Base-by-base conservation (phyloP, 2,329 filamentous ascomycete genomes). In the Colletotrichum plurivorum region DNA sequence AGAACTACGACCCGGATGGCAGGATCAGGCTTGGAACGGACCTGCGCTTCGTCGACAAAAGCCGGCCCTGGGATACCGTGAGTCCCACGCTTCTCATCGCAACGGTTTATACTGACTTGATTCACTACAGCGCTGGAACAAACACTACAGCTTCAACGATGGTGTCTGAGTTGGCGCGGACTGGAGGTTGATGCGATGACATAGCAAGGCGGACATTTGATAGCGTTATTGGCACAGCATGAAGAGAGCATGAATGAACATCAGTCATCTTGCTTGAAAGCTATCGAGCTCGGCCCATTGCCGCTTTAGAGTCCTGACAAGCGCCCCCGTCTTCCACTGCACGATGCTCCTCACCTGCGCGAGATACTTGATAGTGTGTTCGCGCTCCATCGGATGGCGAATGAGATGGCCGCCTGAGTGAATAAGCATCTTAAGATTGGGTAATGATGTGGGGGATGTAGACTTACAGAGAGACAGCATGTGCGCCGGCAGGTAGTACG, bases 1-100 rank as follows among this genome's bases (percentile, higher is more conserved):
- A 88, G 65, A 89, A 89, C 59, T 79, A 85, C 54, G 85, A 88
- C 51, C 80, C 82, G 0, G 77, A 84, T 6, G 84, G 85, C 62
- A 75, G 84, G 0, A 89, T 89, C 55, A 81, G 87, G 1, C 80
- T 89, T 0, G 87, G 84, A 0, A 89, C 87, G 2, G 87, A 89
- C 73, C 72, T 89, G 58, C 81, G 87, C 2, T 89, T 89, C 72
- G 86, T 88, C 8, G 81, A 89, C 70, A 68, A 46, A 31, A 84
- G 82, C 7, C 82, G 81, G 64, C 83, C 82, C 1, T 88, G 84
- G 79, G 87, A 88, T 70, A 83, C 77, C 70, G 82, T 83, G 20
- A 55, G 63, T 51, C 31, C 6, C 2, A 0, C n/a, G 4, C 8
- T 0, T 5, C 1, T 41, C 46, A 4, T 22, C 2, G 15, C 12